phyloP scores from a whole-genome alignment of 2,329 filamentous ascomycete species.

The Scedosporium dehoogii region DNA sequence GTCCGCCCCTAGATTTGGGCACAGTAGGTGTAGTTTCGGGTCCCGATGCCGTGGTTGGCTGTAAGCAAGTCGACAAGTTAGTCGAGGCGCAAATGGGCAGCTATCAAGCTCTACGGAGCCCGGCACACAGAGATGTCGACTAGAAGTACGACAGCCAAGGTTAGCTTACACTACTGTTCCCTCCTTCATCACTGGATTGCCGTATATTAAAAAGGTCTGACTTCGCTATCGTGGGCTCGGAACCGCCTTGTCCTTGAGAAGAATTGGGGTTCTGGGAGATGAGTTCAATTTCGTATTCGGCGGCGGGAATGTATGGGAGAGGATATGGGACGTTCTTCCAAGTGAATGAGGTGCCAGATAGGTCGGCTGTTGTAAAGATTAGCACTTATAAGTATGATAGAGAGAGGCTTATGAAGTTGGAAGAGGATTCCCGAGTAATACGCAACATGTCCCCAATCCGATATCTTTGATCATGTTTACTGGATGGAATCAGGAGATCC shows the following conservation, averaged over 20 bases:
- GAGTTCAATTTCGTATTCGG: conserved; percentile 6
- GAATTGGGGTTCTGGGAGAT: neutral
- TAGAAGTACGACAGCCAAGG: neutral
- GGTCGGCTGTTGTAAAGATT: neutral
- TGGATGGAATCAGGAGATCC: neutral
- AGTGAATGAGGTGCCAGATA: neutral
- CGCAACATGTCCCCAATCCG: neutral
- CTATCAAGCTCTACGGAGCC: no score
- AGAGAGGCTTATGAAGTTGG: neutral
- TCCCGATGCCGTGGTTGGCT: neutral
- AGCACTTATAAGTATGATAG: neutral
- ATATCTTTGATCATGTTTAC: neutral
- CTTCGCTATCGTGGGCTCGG: neutral
- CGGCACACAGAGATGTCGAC: neutral
- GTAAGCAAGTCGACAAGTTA: neutral
- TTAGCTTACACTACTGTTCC: neutral
- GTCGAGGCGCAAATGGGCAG: neutral
- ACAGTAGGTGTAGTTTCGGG: neutral
- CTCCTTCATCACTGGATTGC: neutral
- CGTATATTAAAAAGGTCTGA: conserved; percentile 1
- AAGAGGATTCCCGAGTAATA: neutral
- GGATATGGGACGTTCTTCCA: conserved; percentile 7
- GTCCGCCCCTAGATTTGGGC: neutral
- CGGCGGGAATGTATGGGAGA: conserved; percentile 6
- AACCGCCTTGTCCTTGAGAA: neutral